Percentiles rank a stretch among this genome's conserved stretches.
Evolutionary conservation across 1,139 yeast species (phyloP).

Genomic region (Candida labiduridarum): DNA sequence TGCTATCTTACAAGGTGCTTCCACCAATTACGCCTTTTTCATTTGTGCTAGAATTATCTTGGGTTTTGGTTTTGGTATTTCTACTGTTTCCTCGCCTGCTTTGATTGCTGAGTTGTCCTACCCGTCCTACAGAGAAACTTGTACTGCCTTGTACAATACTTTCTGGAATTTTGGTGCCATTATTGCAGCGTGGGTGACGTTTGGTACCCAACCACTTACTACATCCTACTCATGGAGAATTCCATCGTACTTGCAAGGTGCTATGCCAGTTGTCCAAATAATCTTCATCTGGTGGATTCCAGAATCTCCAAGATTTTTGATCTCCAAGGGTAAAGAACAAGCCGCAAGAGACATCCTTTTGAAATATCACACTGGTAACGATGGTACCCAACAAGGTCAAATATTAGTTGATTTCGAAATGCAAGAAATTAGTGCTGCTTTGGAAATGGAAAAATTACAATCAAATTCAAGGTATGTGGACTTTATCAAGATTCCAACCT

Average conservation of each 20-base stretch:
- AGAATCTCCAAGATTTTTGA: constrained; percentile 50
- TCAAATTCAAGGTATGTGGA: constrained; percentile 34
- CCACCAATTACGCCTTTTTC: constrained; percentile 42
- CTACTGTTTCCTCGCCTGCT: constrained; percentile 42
- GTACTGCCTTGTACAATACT: constrained; percentile 49
- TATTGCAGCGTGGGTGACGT: constrained; percentile 57
- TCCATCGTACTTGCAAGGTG: constrained; percentile 50
- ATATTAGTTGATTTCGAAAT: constrained; percentile 47
- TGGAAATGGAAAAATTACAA: constrained; percentile 34
- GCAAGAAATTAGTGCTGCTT: constrained; percentile 45
- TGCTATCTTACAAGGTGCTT: constrained; percentile 44
- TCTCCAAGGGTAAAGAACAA: constrained; percentile 37
- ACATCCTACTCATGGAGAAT: constrained; percentile 43
- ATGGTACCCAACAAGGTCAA: constrained; percentile 29
- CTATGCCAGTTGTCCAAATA: constrained; percentile 30
- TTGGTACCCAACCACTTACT: constrained; percentile 41
- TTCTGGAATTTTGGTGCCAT: constrained; percentile 58
- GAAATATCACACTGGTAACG: constrained; percentile 42
- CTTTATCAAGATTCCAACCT: constrained; percentile 35
- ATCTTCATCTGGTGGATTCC: constrained; percentile 39
- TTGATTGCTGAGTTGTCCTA: constrained; percentile 46
- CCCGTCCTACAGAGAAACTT: constrained; percentile 49
- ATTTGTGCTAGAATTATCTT: constrained; percentile 39
- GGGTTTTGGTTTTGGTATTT: constrained; percentile 43
- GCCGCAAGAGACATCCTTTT: constrained; percentile 44